Evolutionary conservation across 2,329 filamentous ascomycete genomes (phyloP).

Genomic region (Berkeleyomyces basicola): DNA sequence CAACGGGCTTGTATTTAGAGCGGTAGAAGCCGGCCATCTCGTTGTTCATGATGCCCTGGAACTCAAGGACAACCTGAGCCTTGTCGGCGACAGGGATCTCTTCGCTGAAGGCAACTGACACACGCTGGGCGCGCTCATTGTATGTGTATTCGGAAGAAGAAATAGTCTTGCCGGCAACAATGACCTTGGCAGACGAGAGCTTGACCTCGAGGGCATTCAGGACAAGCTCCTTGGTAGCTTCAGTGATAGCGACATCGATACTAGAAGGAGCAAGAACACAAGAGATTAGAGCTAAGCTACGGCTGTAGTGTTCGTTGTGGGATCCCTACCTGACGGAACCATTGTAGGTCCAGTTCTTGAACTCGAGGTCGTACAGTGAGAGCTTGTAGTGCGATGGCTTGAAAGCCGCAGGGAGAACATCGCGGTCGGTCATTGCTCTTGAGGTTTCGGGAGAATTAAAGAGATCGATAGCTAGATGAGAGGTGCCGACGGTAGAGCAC

Average conservation of each 20-base stretch:
- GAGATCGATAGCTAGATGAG: slow-evolving; percentile 16
- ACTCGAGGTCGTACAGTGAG: slow-evolving; percentile 68
- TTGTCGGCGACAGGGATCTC: slow-evolving; percentile 52
- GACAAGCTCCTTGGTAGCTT: slow-evolving; percentile 57
- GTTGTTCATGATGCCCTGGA: slow-evolving; percentile 71
- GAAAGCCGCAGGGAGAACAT: slow-evolving; percentile 45
- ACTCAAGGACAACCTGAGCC: slow-evolving; percentile 51
- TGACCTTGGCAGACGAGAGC: slow-evolving; percentile 48
- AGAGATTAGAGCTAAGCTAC: neutral
- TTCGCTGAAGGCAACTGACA: slow-evolving; percentile 57
- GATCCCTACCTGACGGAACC: slow-evolving; percentile 48
- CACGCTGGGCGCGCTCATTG: slow-evolving; percentile 70
- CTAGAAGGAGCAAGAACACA: slow-evolving; percentile 22
- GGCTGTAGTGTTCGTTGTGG: neutral
- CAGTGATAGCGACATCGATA: slow-evolving; percentile 58
- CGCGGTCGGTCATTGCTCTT: slow-evolving; percentile 38
- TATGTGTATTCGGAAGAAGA: slow-evolving; percentile 52
- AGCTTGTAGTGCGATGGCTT: slow-evolving; percentile 78
- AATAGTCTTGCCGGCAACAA: slow-evolving; percentile 21
- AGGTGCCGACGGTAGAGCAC: slow-evolving; percentile 18
- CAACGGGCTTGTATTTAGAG: slow-evolving; percentile 76
- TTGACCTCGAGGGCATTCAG: slow-evolving; percentile 78
- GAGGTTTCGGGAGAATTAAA: slow-evolving; percentile 13
- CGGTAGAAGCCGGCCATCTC: slow-evolving; percentile 89
- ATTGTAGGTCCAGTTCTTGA: slow-evolving; percentile 57